Evolutionary conservation across 1,284 basidiomycete genomes (phyloP), one percentile per base, ranked within the genome.

Genomic region (Fomes fomentarius): DNA sequence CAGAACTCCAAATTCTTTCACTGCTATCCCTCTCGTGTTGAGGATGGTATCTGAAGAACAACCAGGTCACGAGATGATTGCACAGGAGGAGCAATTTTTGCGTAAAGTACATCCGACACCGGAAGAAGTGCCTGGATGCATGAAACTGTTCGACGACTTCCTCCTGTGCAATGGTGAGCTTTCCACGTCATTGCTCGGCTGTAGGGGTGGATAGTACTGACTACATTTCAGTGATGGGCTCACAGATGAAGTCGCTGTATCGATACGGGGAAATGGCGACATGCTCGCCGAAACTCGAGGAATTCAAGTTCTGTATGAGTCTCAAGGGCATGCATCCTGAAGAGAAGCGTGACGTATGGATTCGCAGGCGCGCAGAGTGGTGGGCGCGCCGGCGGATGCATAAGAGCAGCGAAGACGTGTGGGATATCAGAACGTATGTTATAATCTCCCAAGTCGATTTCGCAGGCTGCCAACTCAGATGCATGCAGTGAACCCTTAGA

Each of bases 291-390:
- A 95, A 96, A 69, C 81, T 89, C 66, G 88, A 94, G 61, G 95
- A 97, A 65, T 96, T 96, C 81, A 98, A 98, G 74, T 97, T 93
- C 74, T 99, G 96, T 74, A 77, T 98, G 76, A 90, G 87, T 54
- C 76, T 91, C 60, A 96, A 95, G 70, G 80, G 83, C 22, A 76
- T 92, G 71, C 81, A 88, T 45, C 83, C 84, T 10, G 93, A 96
- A 52, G 83, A 87, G 65, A 84, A 84, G 66, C 81, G 91, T 24
- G 83, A 91, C 50, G 82, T 83, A 8, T 99, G 94, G 94, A 87
- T 98, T 52, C 78, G 79, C 42, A 78, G 91, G 22, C 80, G 91
- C 42, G 96, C 96, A 0, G 93, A 97, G 68, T 94, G 91, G 90
- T 96, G 93, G 91, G 94, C 95, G 2, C 75, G 79, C 31, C 76